Evolutionary conservation across 2,329 filamentous ascomycete genomes (phyloP).

Genomic region (Sordariomycetes sp.): DNA sequence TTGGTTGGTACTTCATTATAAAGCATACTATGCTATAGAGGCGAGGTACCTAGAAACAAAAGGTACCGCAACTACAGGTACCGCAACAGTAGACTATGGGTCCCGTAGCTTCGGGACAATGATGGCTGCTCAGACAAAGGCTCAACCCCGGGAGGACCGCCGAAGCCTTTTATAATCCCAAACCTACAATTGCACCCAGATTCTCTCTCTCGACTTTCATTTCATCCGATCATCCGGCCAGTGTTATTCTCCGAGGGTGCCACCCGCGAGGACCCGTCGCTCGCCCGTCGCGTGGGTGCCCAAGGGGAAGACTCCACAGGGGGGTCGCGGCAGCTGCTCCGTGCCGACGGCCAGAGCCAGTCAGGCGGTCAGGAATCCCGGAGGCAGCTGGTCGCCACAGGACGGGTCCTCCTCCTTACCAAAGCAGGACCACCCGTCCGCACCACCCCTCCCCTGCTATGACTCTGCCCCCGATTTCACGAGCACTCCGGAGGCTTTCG

Average conservation of each 20-base stretch:
- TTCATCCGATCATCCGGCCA: neutral
- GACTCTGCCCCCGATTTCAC: neutral
- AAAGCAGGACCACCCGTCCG: neutral
- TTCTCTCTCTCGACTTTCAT: neutral
- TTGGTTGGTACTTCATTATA: neutral
- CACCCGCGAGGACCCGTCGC: neutral
- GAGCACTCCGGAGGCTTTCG: neutral
- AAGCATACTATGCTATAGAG: neutral
- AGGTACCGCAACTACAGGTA: neutral
- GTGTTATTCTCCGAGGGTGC: neutral
- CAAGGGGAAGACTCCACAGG: neutral
- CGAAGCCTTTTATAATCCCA: neutral
- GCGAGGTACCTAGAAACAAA: neutral
- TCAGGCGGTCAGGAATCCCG: conserved; percentile 1
- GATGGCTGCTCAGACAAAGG: neutral
- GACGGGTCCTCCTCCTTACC: neutral
- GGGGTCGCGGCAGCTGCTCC: neutral
- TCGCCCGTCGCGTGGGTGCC: neutral
- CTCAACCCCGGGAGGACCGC: neutral
- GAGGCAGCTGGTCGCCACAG: neutral
- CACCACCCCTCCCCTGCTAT: neutral
- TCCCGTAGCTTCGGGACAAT: neutral
- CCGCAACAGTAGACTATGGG: neutral
- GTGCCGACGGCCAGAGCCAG: conserved; percentile 1
- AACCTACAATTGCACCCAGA: neutral